These are phyloP conservation scores for Raphidocelis subcapitata DNA, from an alignment of 139 green algal genomes.

Conservation along the genomic window DNA sequence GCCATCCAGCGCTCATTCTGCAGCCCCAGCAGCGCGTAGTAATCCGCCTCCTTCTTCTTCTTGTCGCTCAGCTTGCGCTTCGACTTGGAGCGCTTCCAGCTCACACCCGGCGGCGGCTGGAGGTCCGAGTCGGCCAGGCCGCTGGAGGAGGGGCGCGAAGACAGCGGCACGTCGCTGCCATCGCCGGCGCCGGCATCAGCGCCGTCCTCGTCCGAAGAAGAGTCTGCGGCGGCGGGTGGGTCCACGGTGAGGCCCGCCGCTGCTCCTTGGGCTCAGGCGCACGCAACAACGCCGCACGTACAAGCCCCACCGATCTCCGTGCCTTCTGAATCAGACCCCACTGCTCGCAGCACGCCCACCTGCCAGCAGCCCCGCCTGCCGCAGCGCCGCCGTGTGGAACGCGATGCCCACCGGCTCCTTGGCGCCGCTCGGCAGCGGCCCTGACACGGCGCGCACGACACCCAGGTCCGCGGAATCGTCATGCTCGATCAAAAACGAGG, in stretches of 20 bases:
- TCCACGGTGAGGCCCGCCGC: neutral
- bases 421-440: constrained; percentile 21
- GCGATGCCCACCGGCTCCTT: constrained; percentile 71
- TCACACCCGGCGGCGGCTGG: constrained; percentile 24
- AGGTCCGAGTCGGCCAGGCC: constrained; percentile 22
- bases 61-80: constrained; percentile 45
- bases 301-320: no score
- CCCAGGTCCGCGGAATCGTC: neutral
- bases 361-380: constrained; percentile 61
- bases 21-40: constrained; percentile 86
- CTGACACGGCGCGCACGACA: constrained; percentile 32
- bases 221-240: no score
- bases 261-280: no score
- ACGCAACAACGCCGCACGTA: no score
- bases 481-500: neutral
- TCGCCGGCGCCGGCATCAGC: neutral
- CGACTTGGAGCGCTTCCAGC: constrained; percentile 28
- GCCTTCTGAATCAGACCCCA: no score
- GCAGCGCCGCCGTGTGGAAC: constrained; percentile 63
- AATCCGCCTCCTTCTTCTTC: constrained; percentile 63
- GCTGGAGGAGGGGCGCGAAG: neutral
- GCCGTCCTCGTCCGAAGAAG: neutral
- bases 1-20: constrained; percentile 83
- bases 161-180: neutral
- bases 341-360: neutral